phyloP scores from a whole-genome alignment of 2,329 filamentous ascomycete species.

The Clonostachys rosea region DNA sequence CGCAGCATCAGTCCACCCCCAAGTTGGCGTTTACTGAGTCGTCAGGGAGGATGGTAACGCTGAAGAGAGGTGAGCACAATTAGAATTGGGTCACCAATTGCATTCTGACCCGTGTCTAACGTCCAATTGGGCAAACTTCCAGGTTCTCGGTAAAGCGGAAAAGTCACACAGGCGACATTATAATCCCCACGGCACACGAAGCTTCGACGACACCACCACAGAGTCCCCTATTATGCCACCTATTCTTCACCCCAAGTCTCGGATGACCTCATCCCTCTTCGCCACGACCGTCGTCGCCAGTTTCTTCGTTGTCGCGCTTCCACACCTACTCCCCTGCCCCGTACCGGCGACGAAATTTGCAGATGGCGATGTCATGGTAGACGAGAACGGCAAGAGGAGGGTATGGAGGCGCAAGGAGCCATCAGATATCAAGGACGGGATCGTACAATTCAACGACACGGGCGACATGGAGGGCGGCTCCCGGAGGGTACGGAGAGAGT shows the following conservation, averaged over 20 bases:
- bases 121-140: too few species aligned
- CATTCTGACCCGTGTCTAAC: too few species aligned
- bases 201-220: too few species aligned
- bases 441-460: constrained; percentile 42
- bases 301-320: constrained; percentile 87
- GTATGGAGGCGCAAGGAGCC: constrained; percentile 32
- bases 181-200: too few species aligned
- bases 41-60: too few species aligned
- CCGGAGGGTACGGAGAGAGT: constrained; percentile 72
- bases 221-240: constrained; percentile 59
- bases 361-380: constrained; percentile 55
- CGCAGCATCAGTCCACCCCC: too few species aligned
- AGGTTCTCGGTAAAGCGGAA: too few species aligned
- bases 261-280: constrained; percentile 91
- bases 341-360: constrained; percentile 71
- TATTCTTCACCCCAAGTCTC: constrained; percentile 88
- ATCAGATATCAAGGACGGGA: constrained; percentile 31
- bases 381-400: constrained; percentile 37
- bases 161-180: too few species aligned
- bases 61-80: too few species aligned
- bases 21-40: too few species aligned
- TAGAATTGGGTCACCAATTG: too few species aligned
- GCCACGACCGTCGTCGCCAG: constrained; percentile 85
- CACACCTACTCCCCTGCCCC: constrained; percentile 88
- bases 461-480: constrained; percentile 27